These are phyloP conservation scores for Oehlia diaphana DNA, from an alignment of 192 early-diverging fungal genomes.

Conservation along the genomic window DNA sequence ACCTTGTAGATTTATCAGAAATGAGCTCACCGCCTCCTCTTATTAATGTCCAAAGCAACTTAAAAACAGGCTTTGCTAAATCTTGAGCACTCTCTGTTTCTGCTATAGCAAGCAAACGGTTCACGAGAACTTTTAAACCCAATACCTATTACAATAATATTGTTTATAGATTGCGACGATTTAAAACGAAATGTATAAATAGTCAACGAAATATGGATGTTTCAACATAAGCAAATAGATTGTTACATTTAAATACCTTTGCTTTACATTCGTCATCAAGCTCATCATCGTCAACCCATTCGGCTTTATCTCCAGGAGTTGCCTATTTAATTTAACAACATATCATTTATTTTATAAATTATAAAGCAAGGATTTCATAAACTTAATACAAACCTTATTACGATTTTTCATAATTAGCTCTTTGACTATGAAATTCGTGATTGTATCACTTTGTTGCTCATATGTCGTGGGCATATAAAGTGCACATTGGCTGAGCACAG, in stretches of 20 bases:
- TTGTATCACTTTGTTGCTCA: conserved; percentile 48
- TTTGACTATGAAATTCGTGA: conserved; percentile 63
- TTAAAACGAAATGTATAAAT: too few species aligned
- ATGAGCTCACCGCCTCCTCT: conserved; percentile 67
- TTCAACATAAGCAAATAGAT: background rate
- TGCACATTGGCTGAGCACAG: conserved; percentile 64
- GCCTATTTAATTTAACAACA: background rate
- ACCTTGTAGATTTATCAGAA: conserved; percentile 47
- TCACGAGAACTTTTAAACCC: conserved; percentile 65
- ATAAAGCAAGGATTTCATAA: background rate
- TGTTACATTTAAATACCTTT: conserved; percentile 45
- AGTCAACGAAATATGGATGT: too few species aligned
- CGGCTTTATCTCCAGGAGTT: conserved; percentile 37
- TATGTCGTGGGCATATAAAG: conserved; percentile 56
- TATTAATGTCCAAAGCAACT: conserved; percentile 63
- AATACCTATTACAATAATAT: conserved; percentile 46
- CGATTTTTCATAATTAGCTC: conserved; percentile 51
- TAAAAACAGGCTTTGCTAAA: conserved; percentile 53
- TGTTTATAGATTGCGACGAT: background rate
- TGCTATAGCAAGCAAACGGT: conserved; percentile 56
- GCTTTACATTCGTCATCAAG: conserved; percentile 57
- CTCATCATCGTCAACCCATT: conserved; percentile 67
- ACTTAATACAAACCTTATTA: conserved; percentile 33
- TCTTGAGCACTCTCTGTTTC: conserved; percentile 40
- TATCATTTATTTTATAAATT: too few species aligned